phyloP scores from a whole-genome alignment of 148 eudicot species.

The Polygonum maritimum region DNA sequence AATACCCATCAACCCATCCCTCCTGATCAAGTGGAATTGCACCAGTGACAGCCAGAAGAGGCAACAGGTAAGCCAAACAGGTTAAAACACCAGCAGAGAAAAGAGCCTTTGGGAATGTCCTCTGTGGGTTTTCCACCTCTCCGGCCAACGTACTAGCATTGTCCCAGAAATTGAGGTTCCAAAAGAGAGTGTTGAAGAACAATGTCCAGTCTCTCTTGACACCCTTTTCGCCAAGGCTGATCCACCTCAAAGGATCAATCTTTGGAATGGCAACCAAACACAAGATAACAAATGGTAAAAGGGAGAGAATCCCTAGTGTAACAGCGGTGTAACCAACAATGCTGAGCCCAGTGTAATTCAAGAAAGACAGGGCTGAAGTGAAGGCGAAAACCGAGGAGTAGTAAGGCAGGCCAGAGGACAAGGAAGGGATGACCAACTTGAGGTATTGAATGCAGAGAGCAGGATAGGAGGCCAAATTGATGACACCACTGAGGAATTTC shows the following conservation, averaged over 20 bases:
- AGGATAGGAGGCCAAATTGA: slow-evolving; percentile 32
- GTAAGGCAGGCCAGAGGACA: slow-evolving; percentile 23
- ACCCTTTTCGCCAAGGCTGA: slow-evolving; percentile 22
- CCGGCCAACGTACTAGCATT: slow-evolving; percentile 34
- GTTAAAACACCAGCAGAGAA: slow-evolving; percentile 31
- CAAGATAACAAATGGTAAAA: slow-evolving; percentile 25
- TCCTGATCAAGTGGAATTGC: slow-evolving; percentile 24
- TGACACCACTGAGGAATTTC: slow-evolving; percentile 34
- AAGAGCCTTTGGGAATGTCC: slow-evolving; percentile 28
- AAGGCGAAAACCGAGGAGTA: slow-evolving; percentile 15
- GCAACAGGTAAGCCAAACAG: slow-evolving; percentile 30
- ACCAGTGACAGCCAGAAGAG: slow-evolving; percentile 29
- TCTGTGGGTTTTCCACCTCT: slow-evolving; percentile 34
- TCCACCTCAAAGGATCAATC: slow-evolving; percentile 24
- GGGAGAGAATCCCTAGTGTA: slow-evolving; percentile 20
- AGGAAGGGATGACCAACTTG: slow-evolving; percentile 22
- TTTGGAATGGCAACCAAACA: slow-evolving; percentile 20
- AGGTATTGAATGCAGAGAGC: slow-evolving; percentile 32
- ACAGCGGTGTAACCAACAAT: slow-evolving; percentile 34
- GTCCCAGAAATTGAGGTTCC: slow-evolving; percentile 40
- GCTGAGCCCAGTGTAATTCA: slow-evolving; percentile 29
- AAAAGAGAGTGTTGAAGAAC: slow-evolving; percentile 35
- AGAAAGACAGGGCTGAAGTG: slow-evolving; percentile 19
- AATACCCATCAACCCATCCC: slow-evolving; percentile 32
- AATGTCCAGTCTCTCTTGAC: slow-evolving; percentile 23